Evolutionary conservation across 371 early-diverging fungal genomes (phyloP), one percentile per base, ranked within the genome.

Genomic region (Choanephora cucurbitarum): DNA sequence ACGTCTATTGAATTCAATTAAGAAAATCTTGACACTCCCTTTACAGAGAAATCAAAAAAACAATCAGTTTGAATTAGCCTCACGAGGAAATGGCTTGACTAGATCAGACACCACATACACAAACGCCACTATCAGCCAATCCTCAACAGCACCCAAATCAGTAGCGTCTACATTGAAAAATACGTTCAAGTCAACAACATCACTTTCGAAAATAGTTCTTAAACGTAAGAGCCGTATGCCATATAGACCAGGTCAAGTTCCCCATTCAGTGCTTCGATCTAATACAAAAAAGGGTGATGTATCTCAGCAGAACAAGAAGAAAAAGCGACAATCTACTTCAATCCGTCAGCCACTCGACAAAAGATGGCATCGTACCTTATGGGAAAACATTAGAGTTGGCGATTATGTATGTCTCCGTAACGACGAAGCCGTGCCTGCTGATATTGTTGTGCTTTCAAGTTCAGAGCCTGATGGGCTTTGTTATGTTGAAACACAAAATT

Each of bases 401-500:
- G 98, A 99, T 56, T 73, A 97, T 56, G 77, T 99, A 6, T 76
- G 83, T 55, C 73, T 99, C 37, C 66, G 85, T 14, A 91, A 96
- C 62, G 86, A 96, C 63, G 93, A 98, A 31, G 73, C 91, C 48
- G 85, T 99, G 1, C 99, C 99, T 5, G 93, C 92, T 18, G 94
- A 96, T 73, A 67, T 88, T 0, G 66, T 88, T 17, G 75, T 91
- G 10, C 64, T 93, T 3, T 80, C 88, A 6, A 78, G 86, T 1
- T 82, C 85, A 14, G 87, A 91, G 50, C 77, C 67, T 1, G 83
- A 80, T 60, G 83, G 81, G 1, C 65, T 87, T 41, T 89, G 89
- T 62, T 94, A 86, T 67, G 80, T 94, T 2, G 93, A 93, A 58
- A 93, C 95, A 1, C 87, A 87, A 55, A 90, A 91, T 62, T 60